Conservation (phyloP, 345 rosid genomes). For the Heritiera littoralis region DNA sequence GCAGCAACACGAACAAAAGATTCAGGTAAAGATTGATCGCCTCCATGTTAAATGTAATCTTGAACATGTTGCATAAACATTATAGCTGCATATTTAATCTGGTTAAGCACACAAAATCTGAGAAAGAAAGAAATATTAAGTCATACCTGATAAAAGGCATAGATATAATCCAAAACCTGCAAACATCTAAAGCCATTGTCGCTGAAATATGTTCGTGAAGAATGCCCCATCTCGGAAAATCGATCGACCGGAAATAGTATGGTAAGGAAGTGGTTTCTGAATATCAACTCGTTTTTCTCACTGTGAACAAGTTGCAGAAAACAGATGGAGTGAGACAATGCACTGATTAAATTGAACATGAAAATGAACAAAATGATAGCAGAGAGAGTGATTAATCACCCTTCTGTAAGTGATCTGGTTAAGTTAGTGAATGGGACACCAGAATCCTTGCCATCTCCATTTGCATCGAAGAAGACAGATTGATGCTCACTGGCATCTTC, state of each 20-base stretch:
- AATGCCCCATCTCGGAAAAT: slow-evolving; percentile 91
- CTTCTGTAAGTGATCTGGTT: slow-evolving; percentile 75
- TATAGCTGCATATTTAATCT: no score
- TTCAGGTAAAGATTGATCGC: not conserved
- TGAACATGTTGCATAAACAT: not conserved
- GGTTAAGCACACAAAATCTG: no score
- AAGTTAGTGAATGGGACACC: slow-evolving; percentile 75
- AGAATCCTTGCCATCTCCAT: slow-evolving; percentile 57
- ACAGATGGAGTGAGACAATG: slow-evolving; percentile 23
- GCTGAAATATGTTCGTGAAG: slow-evolving; percentile 83
- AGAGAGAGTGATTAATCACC: slow-evolving; percentile 42
- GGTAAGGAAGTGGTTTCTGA: slow-evolving; percentile 74
- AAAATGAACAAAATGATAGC: not conserved
- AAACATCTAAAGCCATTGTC: slow-evolving; percentile 73
- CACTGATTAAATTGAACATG: not conserved
- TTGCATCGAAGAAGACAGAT: slow-evolving; percentile 54
- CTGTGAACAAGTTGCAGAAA: slow-evolving; percentile 45
- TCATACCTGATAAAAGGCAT: slow-evolving; percentile 85
- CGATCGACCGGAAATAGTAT: slow-evolving; percentile 80
- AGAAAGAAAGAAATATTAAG: not conserved
- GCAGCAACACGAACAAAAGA: not conserved
- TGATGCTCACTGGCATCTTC: slow-evolving; percentile 54
- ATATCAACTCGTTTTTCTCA: slow-evolving; percentile 70
- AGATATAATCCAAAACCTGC: slow-evolving; percentile 67
- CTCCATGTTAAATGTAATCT: not conserved